A percentile compares a stretch with the other conserved stretches of the same genome.
These are phyloP conservation scores for Penicillium manginii DNA, from an alignment of 495 filamentous ascomycete species.

Conservation along the genomic window DNA sequence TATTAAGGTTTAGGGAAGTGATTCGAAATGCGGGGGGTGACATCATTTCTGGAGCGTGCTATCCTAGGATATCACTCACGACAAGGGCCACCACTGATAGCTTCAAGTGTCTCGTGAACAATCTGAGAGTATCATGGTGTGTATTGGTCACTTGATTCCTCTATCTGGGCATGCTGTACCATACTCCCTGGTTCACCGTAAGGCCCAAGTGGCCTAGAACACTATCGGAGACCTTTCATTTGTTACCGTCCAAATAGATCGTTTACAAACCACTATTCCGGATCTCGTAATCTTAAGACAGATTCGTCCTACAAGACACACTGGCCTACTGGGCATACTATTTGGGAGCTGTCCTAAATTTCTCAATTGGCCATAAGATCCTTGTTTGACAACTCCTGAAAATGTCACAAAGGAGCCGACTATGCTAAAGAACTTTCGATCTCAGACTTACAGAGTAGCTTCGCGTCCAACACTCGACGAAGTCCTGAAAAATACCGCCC, in stretches of 20 bases:
- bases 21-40: no score
- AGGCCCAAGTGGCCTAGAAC: slow-evolving; percentile 1
- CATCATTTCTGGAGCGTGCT: no score
- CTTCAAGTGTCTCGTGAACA: no score
- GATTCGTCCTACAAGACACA: not conserved
- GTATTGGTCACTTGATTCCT: no score
- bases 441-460: slow-evolving; percentile 4
- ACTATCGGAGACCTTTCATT: slow-evolving; percentile 4
- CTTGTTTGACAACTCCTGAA: not conserved
- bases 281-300: not conserved
- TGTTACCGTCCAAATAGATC: not conserved
- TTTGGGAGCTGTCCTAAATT: not conserved
- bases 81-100: no score
- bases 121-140: no score
- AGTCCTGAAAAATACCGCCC: slow-evolving; percentile 75
- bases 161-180: no score
- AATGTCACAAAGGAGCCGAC: no score
- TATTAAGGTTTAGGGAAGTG: no score
- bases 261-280: not conserved
- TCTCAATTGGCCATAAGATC: not conserved
- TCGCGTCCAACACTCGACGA: slow-evolving; percentile 76
- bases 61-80: no score
- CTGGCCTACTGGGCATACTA: not conserved
- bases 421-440: not conserved
- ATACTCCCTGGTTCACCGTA: not conserved